phyloP scores from a whole-genome alignment of 192 early-diverging fungal genomes.

The Gryganskiella cystojenkinii region DNA sequence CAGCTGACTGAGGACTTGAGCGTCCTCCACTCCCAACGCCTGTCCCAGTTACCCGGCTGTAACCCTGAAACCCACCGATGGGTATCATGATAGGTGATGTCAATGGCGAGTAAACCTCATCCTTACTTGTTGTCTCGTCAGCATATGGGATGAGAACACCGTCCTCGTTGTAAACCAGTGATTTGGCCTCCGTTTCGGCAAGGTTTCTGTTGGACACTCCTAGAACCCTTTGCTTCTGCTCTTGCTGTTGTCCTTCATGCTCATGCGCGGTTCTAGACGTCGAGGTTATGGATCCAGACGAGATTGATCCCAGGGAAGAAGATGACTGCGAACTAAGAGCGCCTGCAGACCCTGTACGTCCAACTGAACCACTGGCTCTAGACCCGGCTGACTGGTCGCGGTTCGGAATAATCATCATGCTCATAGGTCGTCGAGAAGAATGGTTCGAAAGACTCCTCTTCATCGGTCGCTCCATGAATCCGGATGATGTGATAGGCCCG shows the following conservation, averaged over 20 bases:
- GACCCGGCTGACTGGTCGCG: background rate
- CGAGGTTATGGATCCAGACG: constrained; percentile 5
- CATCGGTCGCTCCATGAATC: constrained; percentile 27
- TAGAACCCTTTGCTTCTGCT: background rate
- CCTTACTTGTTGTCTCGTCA: constrained; percentile 44
- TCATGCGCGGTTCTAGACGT: background rate
- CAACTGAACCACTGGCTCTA: background rate
- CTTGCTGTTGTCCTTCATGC: constrained; percentile 7
- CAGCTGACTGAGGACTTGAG: constrained; percentile 17
- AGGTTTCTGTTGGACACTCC: background rate
- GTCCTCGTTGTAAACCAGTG: constrained; percentile 3
- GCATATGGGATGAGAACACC: constrained; percentile 34
- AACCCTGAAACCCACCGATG: constrained; percentile 26
- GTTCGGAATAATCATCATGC: constrained; percentile 20
- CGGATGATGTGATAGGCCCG: background rate
- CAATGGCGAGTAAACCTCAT: constrained; percentile 42
- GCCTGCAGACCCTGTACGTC: background rate
- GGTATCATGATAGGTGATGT: constrained; percentile 50
- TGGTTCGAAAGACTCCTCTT: constrained; percentile 16
- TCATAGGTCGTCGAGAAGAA: constrained; percentile 30
- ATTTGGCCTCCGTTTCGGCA: background rate
- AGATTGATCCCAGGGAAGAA: constrained; percentile 25
- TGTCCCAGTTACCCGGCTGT: background rate
- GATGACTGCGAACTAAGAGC: constrained; percentile 15
- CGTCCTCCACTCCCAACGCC: constrained; percentile 8